phyloP scores from a whole-genome alignment of 2,329 filamentous ascomycete genomes.

The Paracorniculantispora psalliotae region DNA sequence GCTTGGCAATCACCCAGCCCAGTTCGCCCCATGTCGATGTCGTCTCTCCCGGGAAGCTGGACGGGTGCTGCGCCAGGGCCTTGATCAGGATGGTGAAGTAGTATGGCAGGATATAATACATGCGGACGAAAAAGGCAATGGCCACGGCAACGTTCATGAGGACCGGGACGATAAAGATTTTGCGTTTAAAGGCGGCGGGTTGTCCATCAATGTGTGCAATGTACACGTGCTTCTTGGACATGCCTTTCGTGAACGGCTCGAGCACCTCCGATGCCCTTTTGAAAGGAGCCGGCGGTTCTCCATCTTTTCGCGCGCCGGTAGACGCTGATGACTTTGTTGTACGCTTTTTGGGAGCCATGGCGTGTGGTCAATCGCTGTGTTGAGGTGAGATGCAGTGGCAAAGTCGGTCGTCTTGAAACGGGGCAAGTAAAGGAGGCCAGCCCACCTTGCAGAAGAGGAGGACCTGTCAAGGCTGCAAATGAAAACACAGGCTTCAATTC shows the following conservation, averaged over 20 bases:
- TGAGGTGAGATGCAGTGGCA: background rate
- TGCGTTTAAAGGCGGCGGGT: constrained; percentile 66
- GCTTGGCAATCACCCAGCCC: constrained; percentile 49
- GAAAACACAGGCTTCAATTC: background rate
- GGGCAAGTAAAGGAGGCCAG: background rate
- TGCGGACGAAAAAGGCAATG: constrained; percentile 60
- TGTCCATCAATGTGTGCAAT: constrained; percentile 76
- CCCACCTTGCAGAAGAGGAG: background rate
- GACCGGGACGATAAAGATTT: constrained; percentile 76
- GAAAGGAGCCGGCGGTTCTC: constrained; percentile 60
- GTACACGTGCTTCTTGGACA: constrained; percentile 70
- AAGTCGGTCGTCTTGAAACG: background rate
- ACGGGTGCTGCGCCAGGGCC: constrained; percentile 60
- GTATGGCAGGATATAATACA: constrained; percentile 63
- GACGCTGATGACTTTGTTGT: constrained; percentile 25
- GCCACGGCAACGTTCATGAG: constrained; percentile 68
- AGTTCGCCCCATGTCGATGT: constrained; percentile 54
- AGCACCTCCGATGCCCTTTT: constrained; percentile 58
- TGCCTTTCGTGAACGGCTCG: constrained; percentile 58
- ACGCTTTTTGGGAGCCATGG: constrained; percentile 28
- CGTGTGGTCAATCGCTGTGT: background rate
- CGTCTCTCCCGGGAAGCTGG: constrained; percentile 58
- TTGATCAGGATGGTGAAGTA: constrained; percentile 66
- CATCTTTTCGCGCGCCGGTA: constrained; percentile 19
- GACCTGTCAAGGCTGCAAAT: background rate